These are phyloP conservation scores for Saxispiralis lemnorum DNA, from an alignment of 495 filamentous ascomycete species.

Conservation along the genomic window DNA sequence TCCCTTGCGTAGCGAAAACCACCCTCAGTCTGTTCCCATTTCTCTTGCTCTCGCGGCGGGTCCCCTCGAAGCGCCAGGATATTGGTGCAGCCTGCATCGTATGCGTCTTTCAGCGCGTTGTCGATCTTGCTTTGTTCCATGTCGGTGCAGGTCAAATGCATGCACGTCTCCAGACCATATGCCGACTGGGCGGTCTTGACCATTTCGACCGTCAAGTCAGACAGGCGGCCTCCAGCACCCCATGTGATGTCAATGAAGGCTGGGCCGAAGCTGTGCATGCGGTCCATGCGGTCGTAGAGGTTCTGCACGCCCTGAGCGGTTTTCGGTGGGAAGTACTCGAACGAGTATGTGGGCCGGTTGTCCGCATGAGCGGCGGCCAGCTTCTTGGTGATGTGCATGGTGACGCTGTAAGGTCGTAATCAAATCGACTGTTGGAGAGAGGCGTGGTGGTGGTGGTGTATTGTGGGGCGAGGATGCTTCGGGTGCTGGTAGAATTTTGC, in stretches of 20 bases:
- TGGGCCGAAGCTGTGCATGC: slow-evolving; percentile 86
- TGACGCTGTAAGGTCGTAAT: slow-evolving; percentile 5
- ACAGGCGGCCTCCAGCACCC: slow-evolving; percentile 85
- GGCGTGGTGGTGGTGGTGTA: too few relatives aligned
- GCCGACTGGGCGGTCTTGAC: slow-evolving; percentile 91
- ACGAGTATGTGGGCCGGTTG: slow-evolving; percentile 75
- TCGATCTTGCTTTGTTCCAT: slow-evolving; percentile 88
- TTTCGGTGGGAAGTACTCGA: slow-evolving; percentile 99
- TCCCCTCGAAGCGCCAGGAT: slow-evolving; percentile 91
- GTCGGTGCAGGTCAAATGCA: slow-evolving; percentile 98
- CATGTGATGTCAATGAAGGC: slow-evolving; percentile 97
- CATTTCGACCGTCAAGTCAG: slow-evolving; percentile 93
- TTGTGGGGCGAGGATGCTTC: too few relatives aligned
- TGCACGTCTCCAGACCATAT: slow-evolving; percentile 92
- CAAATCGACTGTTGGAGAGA: too few relatives aligned
- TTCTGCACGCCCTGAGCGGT: slow-evolving; percentile 98
- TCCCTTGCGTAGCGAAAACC: slow-evolving; percentile 88
- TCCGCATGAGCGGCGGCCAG: slow-evolving; percentile 62
- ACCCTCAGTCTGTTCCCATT: slow-evolving; percentile 55
- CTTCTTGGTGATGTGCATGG: slow-evolving; percentile 84
- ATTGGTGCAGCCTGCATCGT: slow-evolving; percentile 92
- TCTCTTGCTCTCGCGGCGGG: slow-evolving; percentile 83
- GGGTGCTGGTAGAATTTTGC: too few relatives aligned
- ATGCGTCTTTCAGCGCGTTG: slow-evolving; percentile 68
- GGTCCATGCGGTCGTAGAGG: slow-evolving; percentile 95